Evolutionary conservation across 345 rosid genomes (phyloP).

Genomic region (Eutrema heterophyllum): DNA sequence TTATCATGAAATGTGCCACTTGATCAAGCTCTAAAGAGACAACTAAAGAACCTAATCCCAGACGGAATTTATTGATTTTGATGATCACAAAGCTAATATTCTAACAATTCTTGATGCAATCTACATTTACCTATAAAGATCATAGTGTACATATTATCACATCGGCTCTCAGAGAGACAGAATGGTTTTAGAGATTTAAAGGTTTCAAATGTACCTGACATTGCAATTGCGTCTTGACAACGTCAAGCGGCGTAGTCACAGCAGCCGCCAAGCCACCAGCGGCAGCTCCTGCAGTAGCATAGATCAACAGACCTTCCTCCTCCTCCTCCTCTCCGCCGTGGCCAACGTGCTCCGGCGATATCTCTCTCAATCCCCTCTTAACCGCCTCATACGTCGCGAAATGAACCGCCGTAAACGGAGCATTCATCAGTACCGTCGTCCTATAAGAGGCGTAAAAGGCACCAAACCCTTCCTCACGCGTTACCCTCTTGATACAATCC

Average conservation of each 20-base stretch:
- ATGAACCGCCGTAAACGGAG: slow-evolving; percentile 91
- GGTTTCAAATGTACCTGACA: slow-evolving; percentile 66
- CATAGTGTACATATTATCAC: not conserved
- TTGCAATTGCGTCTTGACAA: slow-evolving; percentile 68
- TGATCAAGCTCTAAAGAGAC: not conserved
- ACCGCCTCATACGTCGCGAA: slow-evolving; percentile 90
- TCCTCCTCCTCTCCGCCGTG: slow-evolving; percentile 53
- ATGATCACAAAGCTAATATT: not conserved
- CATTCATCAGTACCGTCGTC: slow-evolving; percentile 97
- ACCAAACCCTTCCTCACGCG: slow-evolving; percentile 72
- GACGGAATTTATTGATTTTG: not conserved
- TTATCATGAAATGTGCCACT: not conserved
- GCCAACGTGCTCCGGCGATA: slow-evolving; percentile 59
- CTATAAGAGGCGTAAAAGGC: slow-evolving; percentile 91
- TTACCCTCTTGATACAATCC: slow-evolving; percentile 73
- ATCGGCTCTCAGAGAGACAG: not conserved
- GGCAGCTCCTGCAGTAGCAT: slow-evolving; percentile 97
- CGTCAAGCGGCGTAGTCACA: slow-evolving; percentile 38
- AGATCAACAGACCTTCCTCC: slow-evolving; percentile 56
- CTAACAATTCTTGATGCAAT: not conserved
- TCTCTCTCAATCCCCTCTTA: slow-evolving; percentile 63
- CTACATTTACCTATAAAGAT: not conserved
- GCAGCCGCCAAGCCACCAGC: slow-evolving; percentile 72
- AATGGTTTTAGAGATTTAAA: not conserved
- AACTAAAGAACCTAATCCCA: not conserved